Evolutionary conservation across 2,329 filamentous ascomycete genomes (phyloP), one percentile per base, ranked within the genome.

Genomic region (Colletotrichum eleusines): DNA sequence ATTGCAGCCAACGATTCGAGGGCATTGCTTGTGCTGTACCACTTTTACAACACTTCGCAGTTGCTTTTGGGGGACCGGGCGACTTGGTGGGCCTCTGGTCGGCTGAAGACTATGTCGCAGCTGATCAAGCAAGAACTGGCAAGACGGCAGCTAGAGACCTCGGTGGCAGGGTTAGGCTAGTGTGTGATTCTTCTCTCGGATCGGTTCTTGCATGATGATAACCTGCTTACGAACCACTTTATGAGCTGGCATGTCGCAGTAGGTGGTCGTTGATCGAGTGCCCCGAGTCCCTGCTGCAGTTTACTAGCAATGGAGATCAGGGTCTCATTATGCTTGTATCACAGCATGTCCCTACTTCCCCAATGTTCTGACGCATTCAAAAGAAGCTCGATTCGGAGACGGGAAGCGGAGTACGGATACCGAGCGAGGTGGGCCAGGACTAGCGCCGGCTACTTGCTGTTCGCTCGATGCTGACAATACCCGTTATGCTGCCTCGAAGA

Each of bases 1-100:
- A 74, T 76, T 5, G 48, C 65, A 18, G 63, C 54, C 5, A 74
- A 76, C 12, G 77, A 79, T 40, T 73, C 76, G 55, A 50, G 77
- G 26, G 76, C 75, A 1, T 65, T 79, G 33, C 71, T 78, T 6
- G 33, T 78, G 38, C 67, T 79, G 50, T 75, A 73, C 20, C 75
- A 77, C 42, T 72, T 78, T 20, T 79, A 79, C 59, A 74, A 72
- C 1, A 73, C 73, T 0, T 74, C 74, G 7, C 72, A 73, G 3
- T 31, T 69, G 11, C 46, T 79, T 26, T 51, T 78, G 26, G 71
- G 69, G 16, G 33, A 26, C 4, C 57, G 64, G 8, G 54, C 63
- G 33, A 69, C 70, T 31, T 79, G 78, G 78, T 79, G 77, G 78
- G 75, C 74, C 2, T 63, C 46, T 11, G 63, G 60, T 62, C 62